phyloP scores from a whole-genome alignment of 2,329 filamentous ascomycete species.

The Moelleriella libera region DNA sequence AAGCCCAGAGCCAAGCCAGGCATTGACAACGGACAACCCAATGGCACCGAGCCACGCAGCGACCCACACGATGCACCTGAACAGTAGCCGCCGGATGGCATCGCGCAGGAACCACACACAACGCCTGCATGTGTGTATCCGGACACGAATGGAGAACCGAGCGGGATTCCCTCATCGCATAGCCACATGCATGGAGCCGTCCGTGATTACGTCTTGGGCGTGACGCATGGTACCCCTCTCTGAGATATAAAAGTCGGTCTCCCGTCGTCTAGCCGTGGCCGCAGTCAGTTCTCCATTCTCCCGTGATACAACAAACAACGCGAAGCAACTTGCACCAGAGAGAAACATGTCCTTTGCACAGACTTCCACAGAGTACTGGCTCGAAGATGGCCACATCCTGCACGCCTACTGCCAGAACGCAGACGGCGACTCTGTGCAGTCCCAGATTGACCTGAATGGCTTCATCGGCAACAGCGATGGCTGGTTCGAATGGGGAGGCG shows the following conservation, averaged over 20 bases:
- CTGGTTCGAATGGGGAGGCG: slow-evolving; percentile 7
- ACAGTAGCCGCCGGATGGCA: background rate
- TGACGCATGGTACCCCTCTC: background rate
- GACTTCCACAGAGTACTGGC: slow-evolving; percentile 1
- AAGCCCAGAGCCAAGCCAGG: background rate
- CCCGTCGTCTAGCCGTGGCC: background rate
- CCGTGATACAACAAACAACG: background rate
- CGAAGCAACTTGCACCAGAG: background rate
- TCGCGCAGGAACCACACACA: background rate
- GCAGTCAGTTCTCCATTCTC: background rate
- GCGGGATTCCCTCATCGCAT: background rate
- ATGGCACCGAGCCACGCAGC: background rate
- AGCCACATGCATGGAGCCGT: background rate
- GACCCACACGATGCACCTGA: background rate
- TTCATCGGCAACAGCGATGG: slow-evolving; percentile 7
- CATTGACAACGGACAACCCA: background rate
- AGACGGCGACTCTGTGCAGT: background rate
- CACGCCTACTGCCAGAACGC: slow-evolving; percentile 1
- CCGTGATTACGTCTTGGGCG: background rate
- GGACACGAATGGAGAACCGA: background rate
- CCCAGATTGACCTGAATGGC: slow-evolving; percentile 3
- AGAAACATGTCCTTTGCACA: slow-evolving; percentile 5
- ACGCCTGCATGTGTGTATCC: background rate
- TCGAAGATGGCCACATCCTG: slow-evolving; percentile 5
- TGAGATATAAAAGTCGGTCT: background rate